Evolutionary conservation across 1,284 basidiomycete genomes (phyloP), one percentile per base, ranked within the genome.

Genomic region (Leccinum pachyderme): DNA sequence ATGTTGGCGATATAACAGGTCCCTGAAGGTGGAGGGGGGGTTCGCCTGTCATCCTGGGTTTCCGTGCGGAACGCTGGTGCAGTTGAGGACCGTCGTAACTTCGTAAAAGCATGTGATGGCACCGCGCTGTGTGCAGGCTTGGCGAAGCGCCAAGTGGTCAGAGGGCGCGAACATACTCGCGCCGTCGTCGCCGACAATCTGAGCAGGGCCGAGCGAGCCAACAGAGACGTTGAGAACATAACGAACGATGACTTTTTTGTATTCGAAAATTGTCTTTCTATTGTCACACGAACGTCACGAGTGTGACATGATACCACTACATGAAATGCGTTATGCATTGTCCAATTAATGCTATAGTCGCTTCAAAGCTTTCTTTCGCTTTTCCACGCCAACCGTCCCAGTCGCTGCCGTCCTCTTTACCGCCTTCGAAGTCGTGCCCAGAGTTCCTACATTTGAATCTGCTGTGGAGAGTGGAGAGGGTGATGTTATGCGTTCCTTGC

Each of bases 351-450:
- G 13, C 73, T 64, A 91, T 70, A 91, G 72, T 60, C 89, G 78
- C 73, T 89, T 92, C 63, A 92, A 72, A 11, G 89, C 90, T 77
- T 91, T 92, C 79, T 91, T 91, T 69, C 88, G 79, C 75, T 91
- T 91, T 72, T 90, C 89, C 11, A 80, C 83, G 7, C 81, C 81
- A 1, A 77, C 78, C 8, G 73, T 69, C 1, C 73, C 78, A 1
- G 74, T 73, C 3, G 77, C 77, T 7, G 88, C 87, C 4, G 84
- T 76, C 47, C 87, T 75, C 71, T 90, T 90, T 52, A 87, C 77
- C 0, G 86, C 80, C 68, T 89, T 90, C 9, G 76, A 72, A 2
- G 69, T 72, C 13, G 71, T 65, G n/a, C 66, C 65, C 25, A 69
- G 62, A 55, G 44, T 64, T 51, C 55, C 71, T 22, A 87, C 78